Evolutionary conservation across 2,329 filamentous ascomycete species (phyloP).

Genomic region (Xylogone sp.): DNA sequence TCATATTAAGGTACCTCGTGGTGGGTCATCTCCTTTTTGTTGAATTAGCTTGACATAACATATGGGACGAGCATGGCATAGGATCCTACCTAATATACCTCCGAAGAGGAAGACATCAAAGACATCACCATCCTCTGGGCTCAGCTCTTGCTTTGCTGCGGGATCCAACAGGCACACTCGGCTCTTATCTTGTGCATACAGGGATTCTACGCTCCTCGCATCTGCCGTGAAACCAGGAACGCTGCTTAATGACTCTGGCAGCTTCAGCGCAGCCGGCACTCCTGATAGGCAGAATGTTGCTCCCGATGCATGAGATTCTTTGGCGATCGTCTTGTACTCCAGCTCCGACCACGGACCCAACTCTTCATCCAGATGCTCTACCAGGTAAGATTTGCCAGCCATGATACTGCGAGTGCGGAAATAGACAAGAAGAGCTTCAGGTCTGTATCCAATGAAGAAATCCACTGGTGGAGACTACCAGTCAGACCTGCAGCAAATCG

Average conservation of each 20-base stretch:
- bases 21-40: slow-evolving; percentile 81
- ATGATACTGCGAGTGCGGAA: slow-evolving; percentile 24
- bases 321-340: slow-evolving; percentile 85
- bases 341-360: slow-evolving; percentile 91
- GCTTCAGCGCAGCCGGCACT: slow-evolving; percentile 64
- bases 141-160: slow-evolving; percentile 73
- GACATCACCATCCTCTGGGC: slow-evolving; percentile 72
- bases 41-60: slow-evolving; percentile 12
- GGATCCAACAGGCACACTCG: slow-evolving; percentile 89
- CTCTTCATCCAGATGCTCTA: slow-evolving; percentile 95
- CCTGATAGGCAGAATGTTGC: slow-evolving; percentile 79
- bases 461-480: not conserved
- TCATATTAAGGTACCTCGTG: slow-evolving; percentile 61
- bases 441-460: not conserved
- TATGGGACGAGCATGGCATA: not conserved
- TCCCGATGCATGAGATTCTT: slow-evolving; percentile 66
- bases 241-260: slow-evolving; percentile 53
- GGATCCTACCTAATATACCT: slow-evolving; percentile 78
- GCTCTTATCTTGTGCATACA: slow-evolving; percentile 69
- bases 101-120: slow-evolving; percentile 96
- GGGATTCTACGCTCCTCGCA: slow-evolving; percentile 73
- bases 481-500: slow-evolving; percentile 14
- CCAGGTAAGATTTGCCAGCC: slow-evolving; percentile 74
- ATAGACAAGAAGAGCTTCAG: not conserved
- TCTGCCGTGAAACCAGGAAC: slow-evolving; percentile 67